Evolutionary conservation across 305 asterid species (phyloP), one percentile per base, ranked within the genome.

Genomic region (Rubia peregrina): DNA sequence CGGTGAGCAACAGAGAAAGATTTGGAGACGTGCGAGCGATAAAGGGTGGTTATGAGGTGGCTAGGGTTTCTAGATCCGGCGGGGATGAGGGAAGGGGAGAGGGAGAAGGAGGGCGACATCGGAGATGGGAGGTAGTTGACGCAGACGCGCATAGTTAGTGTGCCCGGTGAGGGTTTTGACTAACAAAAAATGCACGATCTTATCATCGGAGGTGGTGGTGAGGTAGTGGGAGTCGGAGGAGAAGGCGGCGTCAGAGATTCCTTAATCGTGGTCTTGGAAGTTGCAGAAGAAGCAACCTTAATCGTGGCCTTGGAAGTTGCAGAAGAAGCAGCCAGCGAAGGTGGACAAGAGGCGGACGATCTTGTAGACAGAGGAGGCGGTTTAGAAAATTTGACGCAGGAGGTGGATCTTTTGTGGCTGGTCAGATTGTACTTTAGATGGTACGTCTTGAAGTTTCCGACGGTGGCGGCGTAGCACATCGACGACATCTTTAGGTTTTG

Each of bases 151-250:
- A 73, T 86, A 91, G 42, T 91, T 94, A 10, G 96, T 82, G 79
- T 94, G 98, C 10, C 96, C 98, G 0, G 85, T 75, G 0, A 94
- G 86, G 76, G 96, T 94, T 75, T 89, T 90, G 72, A 82, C 88
- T 62, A 90, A 97, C 89, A 90, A 85, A 62, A 93, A 85, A 38
- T 96, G 95, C 70, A 93, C 82, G 64, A 96, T 90, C 61, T 81
- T 80, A 79, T 93, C 98, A 75, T 90, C 96, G 72, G 96, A 90
- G 77, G 97, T 89, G 55, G 97, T 90, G 71, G 96, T 96, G 59
- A 90, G 88, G 83, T 76, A 82, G 38, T 88, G 90, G 65, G 80
- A 72, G 83, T 89, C 96, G 69, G 89, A 80, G 78, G 96, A 89
- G 78, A 91, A 90, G 44, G 96, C 84, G 3, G 85, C 51, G 76